Conservation (phyloP, 139 green algal species). For the Choricystis sp. region DNA sequence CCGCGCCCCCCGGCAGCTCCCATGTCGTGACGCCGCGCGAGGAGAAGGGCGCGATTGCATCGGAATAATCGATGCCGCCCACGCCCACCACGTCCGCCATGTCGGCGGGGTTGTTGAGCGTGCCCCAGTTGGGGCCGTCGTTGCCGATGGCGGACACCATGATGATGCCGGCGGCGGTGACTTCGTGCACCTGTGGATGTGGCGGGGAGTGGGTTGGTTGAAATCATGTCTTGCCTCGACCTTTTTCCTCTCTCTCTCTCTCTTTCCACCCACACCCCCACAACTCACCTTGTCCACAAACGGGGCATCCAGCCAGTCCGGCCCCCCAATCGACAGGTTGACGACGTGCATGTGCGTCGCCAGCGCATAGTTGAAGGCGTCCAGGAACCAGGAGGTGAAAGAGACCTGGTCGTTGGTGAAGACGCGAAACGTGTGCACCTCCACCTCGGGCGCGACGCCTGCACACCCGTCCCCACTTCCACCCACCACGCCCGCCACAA, state of each 20-base stretch:
- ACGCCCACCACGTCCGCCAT: slow-evolving; percentile 94
- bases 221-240: background rate
- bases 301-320: slow-evolving; percentile 91
- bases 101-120: slow-evolving; percentile 98
- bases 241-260: background rate
- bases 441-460: slow-evolving; percentile 82
- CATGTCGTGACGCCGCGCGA: slow-evolving; percentile 90
- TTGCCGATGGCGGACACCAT: slow-evolving; percentile 92
- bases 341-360: slow-evolving; percentile 74
- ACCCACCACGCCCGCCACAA: slow-evolving; percentile 90
- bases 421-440: slow-evolving; percentile 86
- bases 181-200: no score
- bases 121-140: slow-evolving; percentile 92
- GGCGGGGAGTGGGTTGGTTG: no score
- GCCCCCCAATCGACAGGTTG: slow-evolving; percentile 95
- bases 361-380: slow-evolving; percentile 99
- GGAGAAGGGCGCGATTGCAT: slow-evolving; percentile 79
- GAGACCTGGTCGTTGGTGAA: slow-evolving; percentile 95
- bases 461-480: slow-evolving; percentile 48
- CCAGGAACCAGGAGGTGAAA: slow-evolving; percentile 97
- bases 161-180: slow-evolving; percentile 83
- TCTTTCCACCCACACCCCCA: background rate
- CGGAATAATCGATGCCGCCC: slow-evolving; percentile 77
- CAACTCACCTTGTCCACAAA: slow-evolving; percentile 99
- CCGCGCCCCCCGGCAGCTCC: slow-evolving; percentile 72